A percentile compares a stretch with the other conserved stretches of the same genome.
Conservation (phyloP, 106 monocot species). For the Acorus calamus region DNA sequence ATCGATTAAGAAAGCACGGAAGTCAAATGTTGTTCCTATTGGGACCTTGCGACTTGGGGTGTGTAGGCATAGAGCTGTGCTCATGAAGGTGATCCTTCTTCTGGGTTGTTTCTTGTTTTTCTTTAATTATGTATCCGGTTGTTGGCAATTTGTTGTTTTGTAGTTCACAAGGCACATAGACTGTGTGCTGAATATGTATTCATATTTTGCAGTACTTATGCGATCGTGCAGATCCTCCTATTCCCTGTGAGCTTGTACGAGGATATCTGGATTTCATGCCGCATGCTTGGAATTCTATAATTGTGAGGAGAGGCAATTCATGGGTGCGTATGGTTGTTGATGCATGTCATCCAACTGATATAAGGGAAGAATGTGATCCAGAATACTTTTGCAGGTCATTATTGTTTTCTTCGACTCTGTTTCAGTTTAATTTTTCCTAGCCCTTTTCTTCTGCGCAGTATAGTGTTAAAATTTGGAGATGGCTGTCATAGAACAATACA, state of each 20-base stretch:
- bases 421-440: background rate
- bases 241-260: conserved; percentile 93
- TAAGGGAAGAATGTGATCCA: conserved; percentile 75
- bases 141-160: background rate
- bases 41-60: conserved; percentile 81
- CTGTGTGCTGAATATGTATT: background rate
- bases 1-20: conserved; percentile 54
- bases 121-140: background rate
- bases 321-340: conserved; percentile 81
- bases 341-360: conserved; percentile 87
- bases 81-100: conserved; percentile 73
- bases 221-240: conserved; percentile 82
- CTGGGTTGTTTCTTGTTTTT: background rate
- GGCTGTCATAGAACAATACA: too few species aligned
- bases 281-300: conserved; percentile 95
- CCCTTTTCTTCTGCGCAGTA: background rate
- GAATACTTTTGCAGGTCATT: conserved; percentile 88
- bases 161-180: too few species aligned
- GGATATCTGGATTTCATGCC: conserved; percentile 91
- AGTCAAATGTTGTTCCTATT: conserved; percentile 82
- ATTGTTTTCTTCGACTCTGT: background rate
- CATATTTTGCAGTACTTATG: conserved; percentile 73
- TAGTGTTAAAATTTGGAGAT: too few species aligned
- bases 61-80: conserved; percentile 92
- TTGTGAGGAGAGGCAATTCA: conserved; percentile 40